Percentiles rank a stretch among this genome's conserved stretches.
phyloP scores from a whole-genome alignment of 2,329 filamentous ascomycete species.

The Phialophora macrospora region DNA sequence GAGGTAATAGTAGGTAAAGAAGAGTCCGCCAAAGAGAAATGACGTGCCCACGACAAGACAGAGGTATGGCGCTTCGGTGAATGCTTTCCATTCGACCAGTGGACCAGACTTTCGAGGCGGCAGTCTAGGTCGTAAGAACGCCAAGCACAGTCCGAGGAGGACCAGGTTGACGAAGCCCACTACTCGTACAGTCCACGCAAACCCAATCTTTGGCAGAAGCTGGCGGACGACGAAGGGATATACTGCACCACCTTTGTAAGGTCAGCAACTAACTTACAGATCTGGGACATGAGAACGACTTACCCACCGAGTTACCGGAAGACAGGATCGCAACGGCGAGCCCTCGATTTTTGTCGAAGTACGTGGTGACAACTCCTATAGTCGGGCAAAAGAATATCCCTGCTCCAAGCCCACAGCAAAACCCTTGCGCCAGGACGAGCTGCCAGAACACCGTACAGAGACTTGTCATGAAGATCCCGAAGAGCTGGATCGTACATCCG shows the following conservation, averaged over 20 bases:
- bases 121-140: constrained; percentile 57
- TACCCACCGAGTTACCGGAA: constrained; percentile 55
- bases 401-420: constrained; percentile 62
- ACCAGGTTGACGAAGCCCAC: constrained; percentile 65
- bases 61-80: constrained; percentile 57
- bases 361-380: constrained; percentile 62
- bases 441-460: constrained; percentile 58
- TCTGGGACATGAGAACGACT: neutral
- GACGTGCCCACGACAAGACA: constrained; percentile 41
- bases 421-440: constrained; percentile 56
- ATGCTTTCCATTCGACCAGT: constrained; percentile 57
- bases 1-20: constrained; percentile 36
- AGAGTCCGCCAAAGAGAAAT: constrained; percentile 34
- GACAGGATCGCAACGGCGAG: constrained; percentile 66
- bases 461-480: constrained; percentile 59
- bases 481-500: constrained; percentile 51
- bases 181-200: constrained; percentile 67
- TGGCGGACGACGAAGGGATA: constrained; percentile 65
- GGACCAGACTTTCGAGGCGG: constrained; percentile 57
- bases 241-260: constrained; percentile 64
- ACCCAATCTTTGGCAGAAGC: constrained; percentile 64
- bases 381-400: constrained; percentile 62
- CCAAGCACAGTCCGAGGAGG: constrained; percentile 44
- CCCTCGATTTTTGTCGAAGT: constrained; percentile 64
- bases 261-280: neutral